phyloP scores from a whole-genome alignment of 2,329 filamentous ascomycete species.

The Aspergillus texensis region DNA sequence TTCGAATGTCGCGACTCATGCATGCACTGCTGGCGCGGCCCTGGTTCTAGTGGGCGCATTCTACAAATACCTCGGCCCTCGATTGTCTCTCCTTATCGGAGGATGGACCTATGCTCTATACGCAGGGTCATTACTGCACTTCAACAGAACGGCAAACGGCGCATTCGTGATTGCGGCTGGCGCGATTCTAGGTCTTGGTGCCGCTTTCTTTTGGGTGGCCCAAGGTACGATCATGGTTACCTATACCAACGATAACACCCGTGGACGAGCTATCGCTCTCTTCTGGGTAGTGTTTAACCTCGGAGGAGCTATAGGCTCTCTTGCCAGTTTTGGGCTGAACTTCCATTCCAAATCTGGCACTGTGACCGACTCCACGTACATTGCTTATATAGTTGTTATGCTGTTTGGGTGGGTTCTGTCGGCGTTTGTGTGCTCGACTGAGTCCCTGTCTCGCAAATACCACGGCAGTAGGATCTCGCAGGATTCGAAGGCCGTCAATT shows the following conservation, averaged over 20 bases:
- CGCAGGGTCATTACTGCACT: constrained; percentile 38
- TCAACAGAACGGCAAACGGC: constrained; percentile 48
- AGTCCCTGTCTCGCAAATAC: constrained; percentile 71
- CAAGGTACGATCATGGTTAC: constrained; percentile 65
- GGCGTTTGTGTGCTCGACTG: constrained; percentile 69
- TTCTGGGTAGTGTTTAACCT: constrained; percentile 96
- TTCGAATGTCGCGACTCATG: constrained; percentile 67
- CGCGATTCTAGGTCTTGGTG: constrained; percentile 50
- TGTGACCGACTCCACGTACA: constrained; percentile 73
- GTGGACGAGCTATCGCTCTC: constrained; percentile 83
- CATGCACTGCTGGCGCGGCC: constrained; percentile 48
- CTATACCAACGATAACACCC: constrained; percentile 76
- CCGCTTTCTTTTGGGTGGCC: constrained; percentile 51
- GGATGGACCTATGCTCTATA: constrained; percentile 51
- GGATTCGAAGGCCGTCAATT: constrained; percentile 73
- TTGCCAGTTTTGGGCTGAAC: constrained; percentile 49
- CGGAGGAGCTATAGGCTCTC: constrained; percentile 79
- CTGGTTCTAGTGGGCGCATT: constrained; percentile 67
- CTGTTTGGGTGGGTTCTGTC: constrained; percentile 69
- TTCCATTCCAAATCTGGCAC: constrained; percentile 22
- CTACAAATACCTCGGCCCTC: constrained; percentile 49
- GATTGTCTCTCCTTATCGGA: constrained; percentile 43
- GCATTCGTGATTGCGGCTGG: constrained; percentile 53
- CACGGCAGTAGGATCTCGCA: constrained; percentile 79
- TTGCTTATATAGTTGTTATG: constrained; percentile 81